These are phyloP conservation scores for Gaertneriomyces sp. DNA, from an alignment of 192 early-diverging fungal genomes.

Conservation along the genomic window DNA sequence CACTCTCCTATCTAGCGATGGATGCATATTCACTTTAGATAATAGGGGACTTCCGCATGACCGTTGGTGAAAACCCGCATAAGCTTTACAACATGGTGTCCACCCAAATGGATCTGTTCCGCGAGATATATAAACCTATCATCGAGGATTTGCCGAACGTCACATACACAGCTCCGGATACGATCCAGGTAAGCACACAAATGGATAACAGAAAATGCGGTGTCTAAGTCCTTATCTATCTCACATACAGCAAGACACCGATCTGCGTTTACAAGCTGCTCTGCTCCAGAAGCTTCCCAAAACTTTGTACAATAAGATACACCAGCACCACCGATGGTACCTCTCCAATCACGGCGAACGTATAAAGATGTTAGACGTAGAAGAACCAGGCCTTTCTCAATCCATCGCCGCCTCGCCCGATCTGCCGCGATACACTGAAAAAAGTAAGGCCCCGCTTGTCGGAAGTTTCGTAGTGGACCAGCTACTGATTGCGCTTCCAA, in stretches of 20 bases:
- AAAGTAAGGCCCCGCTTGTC: conserved; percentile 35
- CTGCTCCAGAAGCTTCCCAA: conserved; percentile 82
- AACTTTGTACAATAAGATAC: conserved; percentile 57
- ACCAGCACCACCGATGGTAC: conserved; percentile 18
- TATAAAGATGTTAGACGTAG: conserved; percentile 25
- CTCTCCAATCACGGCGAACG: conserved; percentile 41
- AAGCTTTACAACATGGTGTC: conserved; percentile 94
- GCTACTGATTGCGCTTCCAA: conserved; percentile 22
- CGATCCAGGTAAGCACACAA: conserved; percentile 36
- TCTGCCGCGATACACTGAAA: conserved; percentile 37
- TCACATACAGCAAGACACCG: conserved; percentile 32
- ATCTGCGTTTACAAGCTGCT: conserved; percentile 51
- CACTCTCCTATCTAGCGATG: not conserved
- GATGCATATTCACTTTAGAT: not conserved
- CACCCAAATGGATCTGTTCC: conserved; percentile 65
- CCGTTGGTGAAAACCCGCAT: conserved; percentile 83
- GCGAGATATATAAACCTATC: conserved; percentile 42
- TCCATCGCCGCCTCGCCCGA: conserved; percentile 39
- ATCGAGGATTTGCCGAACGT: conserved; percentile 44
- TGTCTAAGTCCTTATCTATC: no score
- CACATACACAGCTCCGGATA: conserved; percentile 28
- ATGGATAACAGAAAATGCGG: no score
- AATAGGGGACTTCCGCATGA: conserved; percentile 88
- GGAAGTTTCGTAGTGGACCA: no score
- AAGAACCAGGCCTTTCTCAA: conserved; percentile 38